phyloP scores from a whole-genome alignment of 306 rosid genomes.

The Quercus mongolica region DNA sequence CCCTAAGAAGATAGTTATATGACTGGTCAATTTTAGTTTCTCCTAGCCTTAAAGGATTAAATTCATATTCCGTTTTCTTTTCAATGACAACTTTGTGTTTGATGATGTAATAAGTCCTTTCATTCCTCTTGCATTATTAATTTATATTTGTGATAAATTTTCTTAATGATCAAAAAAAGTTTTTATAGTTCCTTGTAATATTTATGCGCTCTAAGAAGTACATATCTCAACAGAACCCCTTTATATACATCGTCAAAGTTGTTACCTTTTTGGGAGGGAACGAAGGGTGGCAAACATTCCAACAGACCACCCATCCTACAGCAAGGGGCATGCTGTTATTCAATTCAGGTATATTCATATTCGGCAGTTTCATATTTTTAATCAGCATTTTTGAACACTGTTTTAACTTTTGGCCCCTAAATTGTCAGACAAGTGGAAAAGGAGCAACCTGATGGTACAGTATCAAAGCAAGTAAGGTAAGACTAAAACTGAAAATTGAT shows the following conservation, averaged over 20 bases:
- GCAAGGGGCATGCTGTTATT: conserved; percentile 98
- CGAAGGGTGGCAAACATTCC: conserved; percentile 97
- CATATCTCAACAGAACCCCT: conserved; percentile 71
- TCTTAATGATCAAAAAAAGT: neutral
- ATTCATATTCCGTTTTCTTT: neutral
- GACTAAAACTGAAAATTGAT: neutral
- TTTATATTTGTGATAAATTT: neutral
- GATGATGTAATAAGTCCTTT: neutral
- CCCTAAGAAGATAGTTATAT: neutral
- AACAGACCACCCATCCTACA: conserved; percentile 97
- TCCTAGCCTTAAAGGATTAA: neutral
- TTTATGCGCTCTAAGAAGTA: conserved; percentile 22
- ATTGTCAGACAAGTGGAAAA: conserved; percentile 72
- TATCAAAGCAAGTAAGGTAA: conserved; percentile 64
- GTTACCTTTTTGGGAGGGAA: conserved; percentile 97
- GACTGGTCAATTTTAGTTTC: neutral
- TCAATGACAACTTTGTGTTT: neutral
- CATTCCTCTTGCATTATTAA: conserved; percentile 10
- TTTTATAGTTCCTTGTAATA: conserved; percentile 6
- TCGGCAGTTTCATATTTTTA: conserved; percentile 16
- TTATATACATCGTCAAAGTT: conserved; percentile 93
- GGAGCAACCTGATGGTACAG: conserved; percentile 74
- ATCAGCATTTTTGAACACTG: neutral
- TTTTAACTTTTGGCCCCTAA: conserved; percentile 2
- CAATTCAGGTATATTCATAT: conserved; percentile 67